Conservation (phyloP, 2,329 filamentous ascomycete species). For the Eutypa lata region DNA sequence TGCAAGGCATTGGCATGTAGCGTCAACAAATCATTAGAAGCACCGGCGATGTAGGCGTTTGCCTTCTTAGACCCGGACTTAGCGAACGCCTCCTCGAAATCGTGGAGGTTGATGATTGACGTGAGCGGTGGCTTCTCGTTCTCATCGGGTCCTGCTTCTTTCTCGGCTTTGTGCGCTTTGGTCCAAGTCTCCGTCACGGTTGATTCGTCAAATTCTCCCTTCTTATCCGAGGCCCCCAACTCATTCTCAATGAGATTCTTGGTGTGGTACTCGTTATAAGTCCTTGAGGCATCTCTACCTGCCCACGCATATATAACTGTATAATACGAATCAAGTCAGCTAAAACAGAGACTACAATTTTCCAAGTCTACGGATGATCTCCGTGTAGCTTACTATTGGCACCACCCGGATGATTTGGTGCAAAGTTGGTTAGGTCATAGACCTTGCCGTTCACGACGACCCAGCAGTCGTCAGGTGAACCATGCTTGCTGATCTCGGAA, state of each 20-base stretch:
- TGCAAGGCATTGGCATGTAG: conserved; percentile 3
- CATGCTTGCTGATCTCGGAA: conserved; percentile 6
- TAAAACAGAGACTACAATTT: background rate
- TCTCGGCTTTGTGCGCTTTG: background rate
- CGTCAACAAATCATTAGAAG: conserved; percentile 4
- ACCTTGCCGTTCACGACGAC: conserved; percentile 9
- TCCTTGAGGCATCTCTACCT: background rate
- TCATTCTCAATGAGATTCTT: background rate
- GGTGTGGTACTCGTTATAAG: background rate
- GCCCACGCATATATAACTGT: background rate
- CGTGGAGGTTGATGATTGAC: conserved; percentile 7
- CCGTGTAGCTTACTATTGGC: conserved; percentile 3
- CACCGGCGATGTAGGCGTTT: conserved; percentile 3
- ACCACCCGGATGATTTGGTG: conserved; percentile 10
- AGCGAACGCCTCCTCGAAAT: conserved; percentile 9
- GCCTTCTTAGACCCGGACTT: conserved; percentile 5
- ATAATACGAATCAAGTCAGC: background rate
- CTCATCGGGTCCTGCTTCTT: background rate
- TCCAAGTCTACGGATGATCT: background rate
- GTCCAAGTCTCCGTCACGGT: background rate
- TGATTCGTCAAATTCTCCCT: background rate
- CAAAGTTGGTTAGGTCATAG: conserved; percentile 10
- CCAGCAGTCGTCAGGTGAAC: conserved; percentile 9
- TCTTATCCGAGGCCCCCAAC: background rate
- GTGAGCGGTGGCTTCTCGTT: conserved; percentile 3